Conservation (phyloP, 345 rosid genomes). For the Salix exigua region DNA sequence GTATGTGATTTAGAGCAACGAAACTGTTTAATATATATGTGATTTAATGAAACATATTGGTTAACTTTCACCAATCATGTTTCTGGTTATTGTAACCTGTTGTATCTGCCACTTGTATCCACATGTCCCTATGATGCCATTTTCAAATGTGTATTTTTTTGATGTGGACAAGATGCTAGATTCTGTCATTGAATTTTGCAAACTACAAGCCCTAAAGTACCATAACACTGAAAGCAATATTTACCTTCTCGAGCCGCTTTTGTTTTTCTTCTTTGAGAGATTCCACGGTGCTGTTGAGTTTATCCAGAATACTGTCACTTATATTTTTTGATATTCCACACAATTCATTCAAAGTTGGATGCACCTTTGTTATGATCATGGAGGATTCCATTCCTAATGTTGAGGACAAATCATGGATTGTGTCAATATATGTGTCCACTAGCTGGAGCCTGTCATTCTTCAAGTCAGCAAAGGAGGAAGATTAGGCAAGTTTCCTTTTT, state of each 20-base stretch:
- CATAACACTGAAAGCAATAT: slow-evolving; percentile 7
- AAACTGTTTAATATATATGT: neutral
- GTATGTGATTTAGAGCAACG: neutral
- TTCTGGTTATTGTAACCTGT: neutral
- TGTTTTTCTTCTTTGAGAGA: slow-evolving; percentile 79
- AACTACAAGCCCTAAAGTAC: slow-evolving; percentile 2
- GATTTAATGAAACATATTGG: neutral
- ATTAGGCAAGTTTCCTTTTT: neutral
- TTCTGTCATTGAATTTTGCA: neutral
- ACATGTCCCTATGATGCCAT: neutral
- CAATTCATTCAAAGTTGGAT: slow-evolving; percentile 83
- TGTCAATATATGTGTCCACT: slow-evolving; percentile 69
- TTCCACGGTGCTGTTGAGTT: slow-evolving; percentile 72
- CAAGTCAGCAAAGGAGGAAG: slow-evolving; percentile 4
- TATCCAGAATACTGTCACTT: slow-evolving; percentile 70
- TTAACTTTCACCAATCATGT: slow-evolving; percentile 1
- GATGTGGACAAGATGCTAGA: neutral
- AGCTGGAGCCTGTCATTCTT: slow-evolving; percentile 83
- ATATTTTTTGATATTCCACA: slow-evolving; percentile 93
- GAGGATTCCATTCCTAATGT: slow-evolving; percentile 91
- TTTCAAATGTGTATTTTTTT: neutral
- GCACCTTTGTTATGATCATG: slow-evolving; percentile 91
- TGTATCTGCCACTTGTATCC: slow-evolving; percentile 1
- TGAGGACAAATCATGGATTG: slow-evolving; percentile 58
- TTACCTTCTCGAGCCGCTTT: slow-evolving; percentile 83